Conservation (phyloP, 139 green algal genomes). For the Tetraselmis striata region DNA sequence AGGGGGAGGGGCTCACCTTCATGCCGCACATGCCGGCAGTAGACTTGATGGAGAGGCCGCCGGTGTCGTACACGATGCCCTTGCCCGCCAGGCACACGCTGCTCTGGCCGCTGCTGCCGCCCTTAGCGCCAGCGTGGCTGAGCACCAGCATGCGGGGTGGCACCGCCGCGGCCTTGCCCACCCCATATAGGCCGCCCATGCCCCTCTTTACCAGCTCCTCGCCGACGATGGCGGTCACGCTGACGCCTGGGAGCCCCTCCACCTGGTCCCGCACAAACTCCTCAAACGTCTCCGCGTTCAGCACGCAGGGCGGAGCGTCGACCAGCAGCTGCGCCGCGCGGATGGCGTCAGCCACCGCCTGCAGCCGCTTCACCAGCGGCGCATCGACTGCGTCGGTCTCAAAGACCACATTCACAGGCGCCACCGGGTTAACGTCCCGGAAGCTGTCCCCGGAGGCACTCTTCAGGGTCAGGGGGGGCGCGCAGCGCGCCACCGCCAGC, state of each 20-base stretch:
- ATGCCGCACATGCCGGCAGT: conserved; percentile 18
- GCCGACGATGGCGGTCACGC: conserved; percentile 12
- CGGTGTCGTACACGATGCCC: conserved; percentile 31
- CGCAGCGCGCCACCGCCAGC: neutral
- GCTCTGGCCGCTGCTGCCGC: neutral
- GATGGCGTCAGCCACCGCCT: neutral
- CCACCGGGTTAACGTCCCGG: neutral
- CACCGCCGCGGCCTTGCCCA: conserved; percentile 6
- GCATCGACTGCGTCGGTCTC: neutral
- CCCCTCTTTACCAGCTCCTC: conserved; percentile 1
- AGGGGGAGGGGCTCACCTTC: neutral
- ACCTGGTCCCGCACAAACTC: neutral
- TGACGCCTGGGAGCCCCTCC: neutral
- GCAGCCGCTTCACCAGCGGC: neutral
- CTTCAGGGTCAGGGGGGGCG: neutral
- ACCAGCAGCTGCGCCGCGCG: neutral
- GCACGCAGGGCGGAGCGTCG: neutral
- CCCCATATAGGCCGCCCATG: neutral
- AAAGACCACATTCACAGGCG: too few species aligned
- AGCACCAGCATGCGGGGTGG: neutral
- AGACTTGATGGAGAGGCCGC: conserved; percentile 22
- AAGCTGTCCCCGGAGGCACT: neutral
- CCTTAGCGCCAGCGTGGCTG: neutral
- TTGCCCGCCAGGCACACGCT: conserved; percentile 23
- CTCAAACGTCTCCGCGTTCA: neutral